phyloP scores from a whole-genome alignment of 345 rosid genomes.

The Erysimum cheiranthoides region DNA sequence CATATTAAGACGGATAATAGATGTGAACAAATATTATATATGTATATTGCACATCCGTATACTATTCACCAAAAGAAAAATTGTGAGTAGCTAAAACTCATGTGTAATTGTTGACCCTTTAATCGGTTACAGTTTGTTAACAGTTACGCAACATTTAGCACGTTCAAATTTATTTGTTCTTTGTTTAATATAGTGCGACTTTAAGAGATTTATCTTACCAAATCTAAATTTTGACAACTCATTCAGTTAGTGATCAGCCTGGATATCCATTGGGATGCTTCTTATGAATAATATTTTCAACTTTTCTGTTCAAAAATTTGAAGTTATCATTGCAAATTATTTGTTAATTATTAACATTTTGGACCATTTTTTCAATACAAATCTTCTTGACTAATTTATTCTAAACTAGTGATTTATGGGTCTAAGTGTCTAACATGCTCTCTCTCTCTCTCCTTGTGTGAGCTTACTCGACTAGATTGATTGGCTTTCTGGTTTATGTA shows the following conservation, averaged over 20 bases:
- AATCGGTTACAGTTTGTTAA: too few species aligned
- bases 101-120: too few species aligned
- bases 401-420: too few species aligned
- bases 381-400: too few species aligned
- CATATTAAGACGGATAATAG: background rate
- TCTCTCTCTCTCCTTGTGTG: background rate
- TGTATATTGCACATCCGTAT: too few species aligned
- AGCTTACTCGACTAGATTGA: background rate
- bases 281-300: conserved; percentile 1
- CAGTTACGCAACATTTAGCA: background rate
- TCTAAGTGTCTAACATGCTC: too few species aligned
- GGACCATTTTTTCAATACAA: conserved; percentile 11
- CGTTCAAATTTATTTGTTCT: conserved; percentile 18
- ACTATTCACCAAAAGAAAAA: too few species aligned
- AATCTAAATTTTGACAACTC: conserved; percentile 22
- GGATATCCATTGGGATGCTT: background rate
- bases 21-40: background rate
- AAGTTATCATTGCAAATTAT: background rate
- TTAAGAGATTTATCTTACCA: background rate
- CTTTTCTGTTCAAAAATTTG: background rate
- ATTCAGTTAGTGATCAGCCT: conserved; percentile 13
- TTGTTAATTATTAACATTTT: background rate
- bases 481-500: conserved; percentile 18
- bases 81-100: too few species aligned
- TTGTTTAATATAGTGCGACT: background rate